Base-by-base conservation (phyloP, 1,139 yeast genomes). In the Tardiomyces digboiensis region DNA sequence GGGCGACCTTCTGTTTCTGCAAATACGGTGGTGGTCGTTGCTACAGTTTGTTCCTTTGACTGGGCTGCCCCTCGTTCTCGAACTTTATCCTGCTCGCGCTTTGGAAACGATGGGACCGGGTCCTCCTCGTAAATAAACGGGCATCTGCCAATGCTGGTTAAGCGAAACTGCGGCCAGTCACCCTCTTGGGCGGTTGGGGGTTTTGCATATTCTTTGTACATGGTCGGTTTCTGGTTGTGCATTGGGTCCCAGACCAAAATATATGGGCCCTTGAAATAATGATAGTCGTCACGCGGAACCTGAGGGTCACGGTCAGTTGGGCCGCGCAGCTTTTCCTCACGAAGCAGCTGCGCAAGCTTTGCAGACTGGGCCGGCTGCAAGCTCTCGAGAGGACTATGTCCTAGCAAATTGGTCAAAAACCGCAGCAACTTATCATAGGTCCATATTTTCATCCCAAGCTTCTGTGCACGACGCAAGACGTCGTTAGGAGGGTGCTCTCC, bases 251-350 rank as follows among this genome's bases (percentile, higher is more conserved):
- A 91, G 22, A 87, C 82, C 51, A 83, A 79, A 36, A 88, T 67
- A 62, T 81, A 88, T 7, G 81, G 78, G n/a, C 77, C 74, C 44
- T 80, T 80, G 62, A 93, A 85, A 60, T 86, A 85, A 58, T 82
- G 80, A 56, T 84, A 75, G 60, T 89, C 97, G 52, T 86, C 95
- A 45, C 95, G 72, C 52, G 74, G 80, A 5, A 94, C 89, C 52
- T 72, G 75, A 18, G 95, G 93, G 61, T 89, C 97, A 53, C 95
- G 74, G 62, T 91, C 97, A 33, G 84, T 76, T 1, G 95, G 84
- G 8, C 96, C 96, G 59, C 79, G 78, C 19, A 86, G 68, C 57
- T 86, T 85, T 60, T 93, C 98, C 58, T 86, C 89, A 50, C 79
- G 79, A 53, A 89, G 73, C 52, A 91, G 70, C 46, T 80, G 76